Base-by-base conservation (phyloP, 768 basidiomycete species). In the Leccinum pellstonianum region DNA sequence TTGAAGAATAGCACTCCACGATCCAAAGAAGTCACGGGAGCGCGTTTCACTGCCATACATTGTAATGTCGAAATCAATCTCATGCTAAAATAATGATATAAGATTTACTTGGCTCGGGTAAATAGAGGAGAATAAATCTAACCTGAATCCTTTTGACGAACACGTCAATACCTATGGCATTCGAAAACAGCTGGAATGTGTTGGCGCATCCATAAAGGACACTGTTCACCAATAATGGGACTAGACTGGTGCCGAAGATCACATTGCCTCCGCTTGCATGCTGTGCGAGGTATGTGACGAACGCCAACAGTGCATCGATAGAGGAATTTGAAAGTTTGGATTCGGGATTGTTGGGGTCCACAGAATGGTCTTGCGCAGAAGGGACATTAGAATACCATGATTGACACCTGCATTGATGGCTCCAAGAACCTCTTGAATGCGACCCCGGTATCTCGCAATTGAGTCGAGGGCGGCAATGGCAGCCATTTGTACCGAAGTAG, bases 391-490 rank as follows among this genome's bases (percentile, higher is more conserved):
- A 43, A 94, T 88, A 12, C 97, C 97, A 69, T 98, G 97, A 67
- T 94, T 97, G 56, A 98, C 93, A 48, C 93, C 93, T 25, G 93
- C 95, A 70, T 97, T 97, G 38, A 98, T 84, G 1, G 95, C 88
- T 5, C 88, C 87, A 50, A 97, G 75, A 41, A 96, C 93, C 69
- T 98, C 97, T 27, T 27, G 25, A 27, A 27, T 27, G 25, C 25
- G 25, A 27, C 25, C 25, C 25, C 6, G 25, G 25, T 27, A 27
- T 27, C 25, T 27, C 25, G 25, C 25, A 27, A 27, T 27, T 27
- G 25, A 27, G 25, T 27, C 25, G 25, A 27, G 25, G 25, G 25
- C 25, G 25, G 25, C 25, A 27, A 27, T 27, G 25, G 25, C 25
- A 27, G 25, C 25, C 25, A 27, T 27, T 27, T 27, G 25, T 27